Conservation (phyloP, 352 stramenopile genomes). For the Phytophthora hibernalis region DNA sequence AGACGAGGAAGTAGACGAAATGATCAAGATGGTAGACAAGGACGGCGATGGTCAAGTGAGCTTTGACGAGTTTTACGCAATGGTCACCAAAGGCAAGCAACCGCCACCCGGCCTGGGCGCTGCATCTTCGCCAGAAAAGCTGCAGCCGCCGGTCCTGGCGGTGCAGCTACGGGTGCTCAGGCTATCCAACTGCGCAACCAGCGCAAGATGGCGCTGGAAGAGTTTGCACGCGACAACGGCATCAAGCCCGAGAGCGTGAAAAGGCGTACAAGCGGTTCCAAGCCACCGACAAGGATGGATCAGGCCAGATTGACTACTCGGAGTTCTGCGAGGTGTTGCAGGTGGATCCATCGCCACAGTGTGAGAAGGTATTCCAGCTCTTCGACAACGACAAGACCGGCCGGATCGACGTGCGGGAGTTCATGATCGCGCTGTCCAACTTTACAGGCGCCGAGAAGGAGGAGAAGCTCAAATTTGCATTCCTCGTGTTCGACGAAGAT, state of each 20-base stretch:
- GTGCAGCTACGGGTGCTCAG: conserved; percentile 52
- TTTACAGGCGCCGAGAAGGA: conserved; percentile 95
- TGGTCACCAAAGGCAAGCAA: conserved; percentile 95
- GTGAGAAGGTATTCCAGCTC: conserved; percentile 94
- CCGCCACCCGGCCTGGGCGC: conserved; percentile 85
- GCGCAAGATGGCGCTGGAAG: conserved; percentile 90
- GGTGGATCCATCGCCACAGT: conserved; percentile 91
- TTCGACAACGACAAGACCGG: conserved; percentile 95
- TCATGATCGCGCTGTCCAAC: conserved; percentile 95
- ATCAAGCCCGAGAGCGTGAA: conserved; percentile 97
- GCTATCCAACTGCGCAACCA: conserved; percentile 94
- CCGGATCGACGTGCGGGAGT: conserved; percentile 94
- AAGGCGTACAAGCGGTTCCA: conserved; percentile 97
- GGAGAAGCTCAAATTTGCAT: conserved; percentile 97
- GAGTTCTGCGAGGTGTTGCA: conserved; percentile 98
- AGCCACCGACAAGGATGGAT: conserved; percentile 94
- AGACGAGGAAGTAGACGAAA: conserved; percentile 97
- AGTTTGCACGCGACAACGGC: conserved; percentile 95
- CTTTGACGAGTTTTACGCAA: conserved; percentile 96
- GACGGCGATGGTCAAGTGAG: conserved; percentile 95
- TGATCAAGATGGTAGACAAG: conserved; percentile 97
- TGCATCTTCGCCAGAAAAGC: conserved; percentile 37
- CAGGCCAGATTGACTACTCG: conserved; percentile 96
- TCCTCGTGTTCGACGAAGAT: conserved; percentile 96
- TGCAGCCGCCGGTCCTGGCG: conserved; percentile 32